Evolutionary conservation across 2,329 filamentous ascomycete genomes (phyloP).

Genomic region (Aaosphaeria arxii): DNA sequence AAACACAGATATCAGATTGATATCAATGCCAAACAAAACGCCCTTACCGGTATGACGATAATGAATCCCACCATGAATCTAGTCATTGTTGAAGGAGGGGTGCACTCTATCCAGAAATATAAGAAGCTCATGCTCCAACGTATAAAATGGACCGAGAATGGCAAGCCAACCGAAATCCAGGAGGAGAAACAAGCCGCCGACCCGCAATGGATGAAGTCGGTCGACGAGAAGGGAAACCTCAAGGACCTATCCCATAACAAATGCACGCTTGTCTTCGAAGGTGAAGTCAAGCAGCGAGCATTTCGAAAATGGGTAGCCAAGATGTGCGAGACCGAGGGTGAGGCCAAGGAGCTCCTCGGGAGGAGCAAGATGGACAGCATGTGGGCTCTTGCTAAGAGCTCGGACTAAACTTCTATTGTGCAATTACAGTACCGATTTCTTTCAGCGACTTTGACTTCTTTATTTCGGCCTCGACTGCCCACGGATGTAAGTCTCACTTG

Average conservation of each 20-base stretch:
- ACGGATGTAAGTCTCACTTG: too few species aligned
- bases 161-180: constrained; percentile 59
- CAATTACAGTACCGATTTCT: too few species aligned
- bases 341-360: constrained; percentile 76
- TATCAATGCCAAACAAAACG: constrained; percentile 86
- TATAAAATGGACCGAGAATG: constrained; percentile 92
- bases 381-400: constrained; percentile 81
- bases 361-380: constrained; percentile 92
- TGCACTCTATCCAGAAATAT: constrained; percentile 78
- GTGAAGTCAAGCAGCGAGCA: constrained; percentile 73
- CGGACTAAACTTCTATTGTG: constrained; percentile 8
- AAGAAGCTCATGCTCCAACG: constrained; percentile 92
- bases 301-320: constrained; percentile 86
- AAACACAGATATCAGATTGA: constrained; percentile 91
- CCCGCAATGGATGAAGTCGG: constrained; percentile 71
- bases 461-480: too few species aligned
- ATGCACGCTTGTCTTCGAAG: constrained; percentile 85
- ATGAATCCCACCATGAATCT: constrained; percentile 87
- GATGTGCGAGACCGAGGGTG: constrained; percentile 88
- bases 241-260: constrained; percentile 81
- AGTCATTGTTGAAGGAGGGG: constrained; percentile 87
- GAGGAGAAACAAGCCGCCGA: constrained; percentile 61
- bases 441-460: background rate
- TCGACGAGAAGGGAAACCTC: constrained; percentile 73
- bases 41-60: constrained; percentile 84